phyloP scores from a whole-genome alignment of 1,139 yeast species.

The Sugiyamaella xylanicola region DNA sequence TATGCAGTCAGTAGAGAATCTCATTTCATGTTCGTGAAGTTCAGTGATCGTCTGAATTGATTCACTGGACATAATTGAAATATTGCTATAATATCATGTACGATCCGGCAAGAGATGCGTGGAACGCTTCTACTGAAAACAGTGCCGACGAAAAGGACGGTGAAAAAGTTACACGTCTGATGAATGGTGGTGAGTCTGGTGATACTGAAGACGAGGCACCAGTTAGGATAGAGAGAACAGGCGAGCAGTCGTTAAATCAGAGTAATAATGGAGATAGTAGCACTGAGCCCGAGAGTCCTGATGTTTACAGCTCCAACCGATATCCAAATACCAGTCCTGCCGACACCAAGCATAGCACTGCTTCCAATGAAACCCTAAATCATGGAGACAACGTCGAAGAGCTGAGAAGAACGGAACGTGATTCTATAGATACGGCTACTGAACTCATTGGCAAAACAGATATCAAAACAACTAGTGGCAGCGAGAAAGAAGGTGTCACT shows the following conservation, averaged over 20 bases:
- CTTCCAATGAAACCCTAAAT: neutral
- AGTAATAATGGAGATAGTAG: neutral
- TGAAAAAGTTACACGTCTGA: neutral
- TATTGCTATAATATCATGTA: slow-evolving; percentile 32
- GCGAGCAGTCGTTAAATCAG: neutral
- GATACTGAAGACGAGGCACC: slow-evolving; percentile 18
- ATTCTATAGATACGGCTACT: no score
- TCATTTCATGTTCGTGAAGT: neutral
- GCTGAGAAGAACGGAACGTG: no score
- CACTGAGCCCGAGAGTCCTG: slow-evolving; percentile 5
- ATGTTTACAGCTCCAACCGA: no score
- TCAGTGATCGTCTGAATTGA: neutral
- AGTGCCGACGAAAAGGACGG: slow-evolving; percentile 19
- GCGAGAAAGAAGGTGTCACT: no score
- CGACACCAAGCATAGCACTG: no score
- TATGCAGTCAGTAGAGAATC: neutral
- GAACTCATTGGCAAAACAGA: no score
- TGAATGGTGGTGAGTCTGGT: slow-evolving; percentile 7
- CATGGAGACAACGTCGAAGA: no score
- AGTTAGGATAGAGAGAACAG: neutral
- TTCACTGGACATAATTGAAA: no score
- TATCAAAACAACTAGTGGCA: no score
- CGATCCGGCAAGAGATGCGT: slow-evolving; percentile 41
- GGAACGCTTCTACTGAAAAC: slow-evolving; percentile 31
- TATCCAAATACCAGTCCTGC: no score